Evolutionary conservation across 805 yeast genomes (phyloP).

Genomic region (Nakazawaea peltata): DNA sequence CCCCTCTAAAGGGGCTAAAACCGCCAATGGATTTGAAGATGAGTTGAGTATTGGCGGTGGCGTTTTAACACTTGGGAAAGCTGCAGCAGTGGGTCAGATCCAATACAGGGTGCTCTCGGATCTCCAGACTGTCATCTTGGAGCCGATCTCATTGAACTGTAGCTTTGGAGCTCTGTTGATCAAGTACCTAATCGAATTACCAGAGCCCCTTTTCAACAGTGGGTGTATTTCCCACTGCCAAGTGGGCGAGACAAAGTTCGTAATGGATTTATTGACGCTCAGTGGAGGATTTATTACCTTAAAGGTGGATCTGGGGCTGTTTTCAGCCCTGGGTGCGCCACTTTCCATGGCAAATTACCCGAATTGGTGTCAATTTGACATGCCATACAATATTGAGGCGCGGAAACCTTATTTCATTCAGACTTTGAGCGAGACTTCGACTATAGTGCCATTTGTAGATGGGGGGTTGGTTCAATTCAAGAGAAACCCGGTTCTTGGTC

Average conservation of each 20-base stretch:
- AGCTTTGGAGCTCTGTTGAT: slow-evolving; percentile 26
- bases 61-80: no score
- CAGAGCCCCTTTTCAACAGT: slow-evolving; percentile 24
- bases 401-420: slow-evolving; percentile 48
- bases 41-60: neutral
- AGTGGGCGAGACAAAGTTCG: slow-evolving; percentile 24
- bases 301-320: slow-evolving; percentile 33
- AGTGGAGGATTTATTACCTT: slow-evolving; percentile 46
- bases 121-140: neutral
- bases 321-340: slow-evolving; percentile 18
- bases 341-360: slow-evolving; percentile 20
- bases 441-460: slow-evolving; percentile 59
- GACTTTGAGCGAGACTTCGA: slow-evolving; percentile 16
- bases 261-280: slow-evolving; percentile 48
- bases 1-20: no score
- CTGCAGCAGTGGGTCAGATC: neutral
- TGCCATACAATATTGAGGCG: slow-evolving; percentile 57
- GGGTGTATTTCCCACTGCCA: slow-evolving; percentile 27
- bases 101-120: neutral
- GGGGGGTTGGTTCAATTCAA: slow-evolving; percentile 65
- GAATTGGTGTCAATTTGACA: slow-evolving; percentile 61
- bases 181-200: slow-evolving; percentile 29
- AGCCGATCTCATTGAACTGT: slow-evolving; percentile 31
- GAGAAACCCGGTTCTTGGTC: slow-evolving; percentile 18
- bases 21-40: no score